Conservation (phyloP, 1,284 basidiomycete genomes). For the Fistulina hepatica region DNA sequence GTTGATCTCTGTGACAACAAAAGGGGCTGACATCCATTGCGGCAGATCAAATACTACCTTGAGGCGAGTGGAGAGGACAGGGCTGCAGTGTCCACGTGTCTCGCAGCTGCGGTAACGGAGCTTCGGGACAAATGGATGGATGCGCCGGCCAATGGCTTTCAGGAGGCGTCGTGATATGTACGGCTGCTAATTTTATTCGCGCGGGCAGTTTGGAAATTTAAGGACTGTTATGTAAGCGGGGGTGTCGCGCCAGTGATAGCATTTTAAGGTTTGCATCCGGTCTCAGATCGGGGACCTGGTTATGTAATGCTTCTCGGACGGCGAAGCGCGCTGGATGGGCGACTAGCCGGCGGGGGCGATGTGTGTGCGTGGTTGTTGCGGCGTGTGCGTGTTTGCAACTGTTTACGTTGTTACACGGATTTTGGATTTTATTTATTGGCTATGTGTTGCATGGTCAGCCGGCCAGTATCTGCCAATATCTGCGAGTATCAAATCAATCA, state of each 20-base stretch:
- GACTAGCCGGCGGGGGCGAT: neutral
- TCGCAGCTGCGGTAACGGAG: slow-evolving; percentile 37
- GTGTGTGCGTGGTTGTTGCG: neutral
- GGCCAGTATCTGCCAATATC: neutral
- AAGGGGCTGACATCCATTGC: neutral
- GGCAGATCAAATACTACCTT: slow-evolving; percentile 46
- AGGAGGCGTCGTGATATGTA: neutral
- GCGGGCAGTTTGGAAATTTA: too few relatives aligned
- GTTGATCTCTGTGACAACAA: neutral
- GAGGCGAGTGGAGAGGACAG: slow-evolving; percentile 43
- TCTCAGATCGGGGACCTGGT: neutral
- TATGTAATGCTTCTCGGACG: neutral
- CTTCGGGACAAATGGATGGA: slow-evolving; percentile 47
- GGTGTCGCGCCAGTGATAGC: too few relatives aligned
- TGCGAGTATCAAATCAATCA: neutral
- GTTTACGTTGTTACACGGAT: too few relatives aligned
- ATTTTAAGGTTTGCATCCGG: too few relatives aligned
- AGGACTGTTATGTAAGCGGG: too few relatives aligned
- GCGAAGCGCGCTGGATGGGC: neutral
- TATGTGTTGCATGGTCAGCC: neutral
- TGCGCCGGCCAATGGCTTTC: slow-evolving; percentile 20
- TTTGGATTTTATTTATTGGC: neutral
- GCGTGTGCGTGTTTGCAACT: too few relatives aligned
- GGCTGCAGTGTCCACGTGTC: slow-evolving; percentile 25
- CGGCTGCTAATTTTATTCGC: neutral